Base-by-base conservation (phyloP, 2,329 filamentous ascomycete species). In the Aspergillus phoenicis region DNA sequence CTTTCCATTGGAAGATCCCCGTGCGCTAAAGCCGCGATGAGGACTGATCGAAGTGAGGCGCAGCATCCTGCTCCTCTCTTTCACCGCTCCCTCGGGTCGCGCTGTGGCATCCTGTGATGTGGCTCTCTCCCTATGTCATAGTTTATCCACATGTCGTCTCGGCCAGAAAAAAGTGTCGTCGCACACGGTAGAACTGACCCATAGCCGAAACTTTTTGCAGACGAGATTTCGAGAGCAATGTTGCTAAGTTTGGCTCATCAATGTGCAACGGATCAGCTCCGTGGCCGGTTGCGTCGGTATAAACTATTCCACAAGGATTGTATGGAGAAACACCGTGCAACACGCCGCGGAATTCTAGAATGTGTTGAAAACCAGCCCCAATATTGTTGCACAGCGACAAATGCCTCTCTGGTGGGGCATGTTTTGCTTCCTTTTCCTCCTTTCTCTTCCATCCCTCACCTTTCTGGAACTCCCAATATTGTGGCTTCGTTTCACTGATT, bases 1-100 rank as follows among this genome's bases (percentile, higher is more conserved):
- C 33, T 60, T 36, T 41, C 60, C 55, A 68, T 68, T 68, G 64
- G 66, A 28, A 66, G 62, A 65, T 62, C 58, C 26, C 36, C 17
- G 41, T 47, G 24, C 53, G 56, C 62, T 62, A 63, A 39, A 47
- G 55, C 48, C 20, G 13, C 53, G 22, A 58, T 55, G 60, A 36
- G 33, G 11, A 36, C 5, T 36, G 33, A 58, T 33, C 38, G 43
- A 36, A 54, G 52, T 56, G 62, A 62, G 66, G 66, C 66, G 63
- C 65, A 67, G 66, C 48, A 38, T n/a, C 36, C 57, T 64, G 62
- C 20, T 53, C 30, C 20, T 17, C 52, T 41, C 20, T 66, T 65
- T 64, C 66, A 67, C 64, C 66, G 66, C 66, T 65, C 51, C 59
- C 30, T 60, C 45, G 38, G 43, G 15, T 26, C 43, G 28, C 45